These are phyloP conservation scores for Rhodotorula sp. DNA, from an alignment of 1,284 basidiomycete genomes.

Conservation along the genomic window DNA sequence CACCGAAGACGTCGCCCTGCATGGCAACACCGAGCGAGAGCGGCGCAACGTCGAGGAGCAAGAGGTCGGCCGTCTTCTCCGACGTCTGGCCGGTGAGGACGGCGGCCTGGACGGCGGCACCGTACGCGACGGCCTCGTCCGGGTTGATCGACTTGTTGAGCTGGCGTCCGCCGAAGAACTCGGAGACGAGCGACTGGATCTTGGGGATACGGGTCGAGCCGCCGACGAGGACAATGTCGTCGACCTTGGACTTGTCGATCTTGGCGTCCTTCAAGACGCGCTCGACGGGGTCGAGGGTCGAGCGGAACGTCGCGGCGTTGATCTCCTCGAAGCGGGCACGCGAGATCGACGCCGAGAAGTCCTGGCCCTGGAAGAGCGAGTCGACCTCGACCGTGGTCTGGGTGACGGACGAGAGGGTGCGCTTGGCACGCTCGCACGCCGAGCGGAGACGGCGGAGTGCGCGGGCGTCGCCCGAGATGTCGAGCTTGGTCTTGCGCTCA, in stretches of 20 bases:
- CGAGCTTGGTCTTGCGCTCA: conserved; percentile 73
- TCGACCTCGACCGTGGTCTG: conserved; percentile 99
- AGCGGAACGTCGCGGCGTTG: conserved; percentile 90
- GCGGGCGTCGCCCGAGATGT: conserved; percentile 94
- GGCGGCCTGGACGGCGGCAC: conserved; percentile 95
- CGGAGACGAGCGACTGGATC: conserved; percentile 95
- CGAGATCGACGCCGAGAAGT: conserved; percentile 94
- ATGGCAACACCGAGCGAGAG: conserved; percentile 96
- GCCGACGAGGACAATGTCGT: conserved; percentile 98
- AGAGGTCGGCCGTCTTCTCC: conserved; percentile 90
- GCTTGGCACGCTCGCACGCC: conserved; percentile 99
- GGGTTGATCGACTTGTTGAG: conserved; percentile 85
- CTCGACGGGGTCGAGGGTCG: conserved; percentile 96
- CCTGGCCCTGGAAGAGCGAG: conserved; percentile 79
- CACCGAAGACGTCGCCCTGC: conserved; percentile 96
- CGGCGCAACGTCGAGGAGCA: conserved; percentile 90
- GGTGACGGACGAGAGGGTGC: conserved; percentile 93
- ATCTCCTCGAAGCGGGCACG: conserved; percentile 99
- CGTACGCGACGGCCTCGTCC: conserved; percentile 57
- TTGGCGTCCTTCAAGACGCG: conserved; percentile 99
- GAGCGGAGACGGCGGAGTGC: conserved; percentile 90
- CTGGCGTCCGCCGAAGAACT: conserved; percentile 95
- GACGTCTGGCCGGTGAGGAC: conserved; percentile 94
- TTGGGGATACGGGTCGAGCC: conserved; percentile 99
- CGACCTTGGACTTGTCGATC: conserved; percentile 87